A percentile compares a stretch with the other conserved stretches of the same genome.
Evolutionary conservation across 2,329 filamentous ascomycete species (phyloP).

Genomic region (Calycina marina): DNA sequence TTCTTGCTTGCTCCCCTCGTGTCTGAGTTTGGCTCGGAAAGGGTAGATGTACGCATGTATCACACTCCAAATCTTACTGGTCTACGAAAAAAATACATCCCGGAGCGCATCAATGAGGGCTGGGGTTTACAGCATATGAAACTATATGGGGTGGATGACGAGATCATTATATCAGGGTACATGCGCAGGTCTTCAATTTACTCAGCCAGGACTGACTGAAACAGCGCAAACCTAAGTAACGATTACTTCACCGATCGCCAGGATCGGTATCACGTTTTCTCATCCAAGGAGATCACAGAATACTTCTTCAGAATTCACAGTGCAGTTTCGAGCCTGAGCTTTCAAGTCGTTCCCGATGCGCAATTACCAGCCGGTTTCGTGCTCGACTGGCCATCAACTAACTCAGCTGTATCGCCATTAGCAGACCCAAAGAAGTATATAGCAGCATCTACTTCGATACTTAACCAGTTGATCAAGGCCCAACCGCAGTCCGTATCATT

Average conservation of each 20-base stretch:
- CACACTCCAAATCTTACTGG: conserved; percentile 94
- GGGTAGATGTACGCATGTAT: conserved; percentile 93
- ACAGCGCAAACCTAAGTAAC: conserved; percentile 67
- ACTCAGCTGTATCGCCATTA: conserved; percentile 62
- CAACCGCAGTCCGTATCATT: conserved; percentile 7
- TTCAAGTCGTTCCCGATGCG: conserved; percentile 52
- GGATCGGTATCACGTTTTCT: conserved; percentile 87
- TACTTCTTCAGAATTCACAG: conserved; percentile 71
- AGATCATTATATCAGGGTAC: conserved; percentile 84
- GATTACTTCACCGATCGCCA: conserved; percentile 97
- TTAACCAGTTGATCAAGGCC: conserved; percentile 48
- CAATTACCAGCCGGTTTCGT: conserved; percentile 40
- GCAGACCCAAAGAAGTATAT: conserved; percentile 56
- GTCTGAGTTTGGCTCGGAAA: conserved; percentile 63
- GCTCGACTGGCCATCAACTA: conserved; percentile 60
- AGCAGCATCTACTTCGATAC: conserved; percentile 46
- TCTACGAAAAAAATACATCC: conserved; percentile 66
- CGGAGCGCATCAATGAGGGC: conserved; percentile 87
- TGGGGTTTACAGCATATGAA: conserved; percentile 99
- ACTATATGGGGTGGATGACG: conserved; percentile 87
- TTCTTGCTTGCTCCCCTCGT: conserved; percentile 78
- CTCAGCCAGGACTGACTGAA: conserved; percentile 5
- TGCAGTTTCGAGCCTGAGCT: conserved; percentile 68
- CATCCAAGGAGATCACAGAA: conserved; percentile 61
- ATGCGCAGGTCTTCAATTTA: conserved; percentile 7